Evolutionary conservation across 305 asterid species (phyloP).

Genomic region (Fraxinus velutina): DNA sequence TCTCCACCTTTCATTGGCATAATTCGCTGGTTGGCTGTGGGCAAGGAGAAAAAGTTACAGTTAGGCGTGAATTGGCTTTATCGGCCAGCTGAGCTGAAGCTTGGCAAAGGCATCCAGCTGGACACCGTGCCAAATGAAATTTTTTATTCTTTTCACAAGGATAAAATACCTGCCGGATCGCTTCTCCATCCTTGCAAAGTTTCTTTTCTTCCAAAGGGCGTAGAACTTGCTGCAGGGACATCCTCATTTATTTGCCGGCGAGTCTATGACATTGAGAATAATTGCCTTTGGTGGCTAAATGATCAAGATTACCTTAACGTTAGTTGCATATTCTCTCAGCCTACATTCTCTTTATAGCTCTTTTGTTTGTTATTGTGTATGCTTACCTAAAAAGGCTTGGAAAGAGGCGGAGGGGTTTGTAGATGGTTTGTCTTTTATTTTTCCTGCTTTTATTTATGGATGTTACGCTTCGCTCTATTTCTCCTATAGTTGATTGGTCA

Average conservation of each 20-base stretch:
- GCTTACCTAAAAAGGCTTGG: neutral
- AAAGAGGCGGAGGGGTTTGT: constrained; percentile 8
- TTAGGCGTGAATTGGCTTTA: constrained; percentile 87
- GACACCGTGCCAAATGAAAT: constrained; percentile 70
- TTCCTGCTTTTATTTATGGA: neutral
- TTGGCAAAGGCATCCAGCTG: constrained; percentile 60
- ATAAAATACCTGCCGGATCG: constrained; percentile 79
- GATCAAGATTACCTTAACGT: constrained; percentile 79
- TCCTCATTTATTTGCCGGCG: constrained; percentile 86
- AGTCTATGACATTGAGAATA: constrained; percentile 67
- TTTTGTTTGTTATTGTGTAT: neutral
- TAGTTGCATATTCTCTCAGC: constrained; percentile 35
- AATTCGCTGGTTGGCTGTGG: constrained; percentile 50
- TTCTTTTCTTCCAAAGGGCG: constrained; percentile 89
- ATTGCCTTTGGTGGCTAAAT: constrained; percentile 85
- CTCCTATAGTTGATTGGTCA: neutral
- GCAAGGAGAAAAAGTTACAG: constrained; percentile 49
- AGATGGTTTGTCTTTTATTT: neutral
- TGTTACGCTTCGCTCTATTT: neutral
- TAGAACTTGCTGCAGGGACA: constrained; percentile 70
- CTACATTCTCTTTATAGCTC: neutral
- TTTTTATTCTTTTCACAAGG: constrained; percentile 47
- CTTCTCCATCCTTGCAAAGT: constrained; percentile 97
- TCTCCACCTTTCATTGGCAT: constrained; percentile 58
- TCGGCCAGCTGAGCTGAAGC: constrained; percentile 82